Evolutionary conservation across 1,284 basidiomycete genomes (phyloP).

Genomic region (Puccinia novopanici): DNA sequence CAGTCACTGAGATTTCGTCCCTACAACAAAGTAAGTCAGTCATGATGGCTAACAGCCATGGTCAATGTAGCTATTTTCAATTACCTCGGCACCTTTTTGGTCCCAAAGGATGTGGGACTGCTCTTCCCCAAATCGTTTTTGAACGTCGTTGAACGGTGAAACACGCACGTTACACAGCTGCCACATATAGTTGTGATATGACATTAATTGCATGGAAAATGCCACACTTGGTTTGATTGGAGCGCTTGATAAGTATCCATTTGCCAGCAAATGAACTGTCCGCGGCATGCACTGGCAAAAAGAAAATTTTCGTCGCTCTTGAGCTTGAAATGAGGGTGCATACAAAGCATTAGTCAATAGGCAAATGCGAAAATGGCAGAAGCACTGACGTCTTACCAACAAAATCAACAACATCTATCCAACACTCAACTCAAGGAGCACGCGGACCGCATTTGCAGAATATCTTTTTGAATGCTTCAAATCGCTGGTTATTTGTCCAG

Average conservation of each 20-base stretch:
- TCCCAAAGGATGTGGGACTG: neutral
- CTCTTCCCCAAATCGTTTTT: neutral
- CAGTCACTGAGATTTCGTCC: neutral
- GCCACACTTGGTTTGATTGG: neutral
- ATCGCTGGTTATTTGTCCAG: neutral
- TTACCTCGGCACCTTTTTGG: neutral
- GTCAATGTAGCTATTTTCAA: neutral
- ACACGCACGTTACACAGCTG: neutral
- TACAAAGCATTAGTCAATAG: no score
- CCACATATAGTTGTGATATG: conserved; percentile 15
- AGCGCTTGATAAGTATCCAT: neutral
- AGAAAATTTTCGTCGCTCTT: neutral
- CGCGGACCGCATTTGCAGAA: neutral
- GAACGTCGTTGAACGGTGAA: neutral
- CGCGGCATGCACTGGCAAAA: conserved; percentile 3
- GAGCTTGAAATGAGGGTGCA: neutral
- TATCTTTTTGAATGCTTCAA: neutral
- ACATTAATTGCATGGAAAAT: neutral
- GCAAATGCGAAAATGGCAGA: neutral
- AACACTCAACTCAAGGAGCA: no score
- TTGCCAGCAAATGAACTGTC: neutral
- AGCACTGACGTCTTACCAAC: neutral
- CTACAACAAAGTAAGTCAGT: neutral
- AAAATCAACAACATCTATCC: neutral
- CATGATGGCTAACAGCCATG: no score